Evolutionary conservation across 768 basidiomycete genomes (phyloP), one percentile per base, ranked within the genome.

Genomic region (Coprinellus micaceus): DNA sequence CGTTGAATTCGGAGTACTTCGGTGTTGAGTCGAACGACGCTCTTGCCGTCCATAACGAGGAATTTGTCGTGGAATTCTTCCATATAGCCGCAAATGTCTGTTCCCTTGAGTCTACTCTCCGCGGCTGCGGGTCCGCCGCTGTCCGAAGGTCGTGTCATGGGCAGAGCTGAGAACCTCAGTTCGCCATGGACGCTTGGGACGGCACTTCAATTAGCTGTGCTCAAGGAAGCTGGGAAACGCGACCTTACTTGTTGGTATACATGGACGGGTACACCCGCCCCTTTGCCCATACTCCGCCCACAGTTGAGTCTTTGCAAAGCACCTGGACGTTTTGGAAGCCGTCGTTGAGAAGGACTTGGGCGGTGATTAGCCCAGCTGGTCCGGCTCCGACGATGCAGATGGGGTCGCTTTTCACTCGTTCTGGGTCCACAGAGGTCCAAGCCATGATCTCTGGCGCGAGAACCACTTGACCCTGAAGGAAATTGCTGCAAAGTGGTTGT

Each of bases 251-350:
- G 69, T 88, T 88, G 17, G 84, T 73, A 1, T 69, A 64, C 4
- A 87, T 66, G 3, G 79, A 80, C 1, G 82, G 78, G 66, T 86
- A 86, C 0, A 85, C 69, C 3, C 82, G 72, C 13, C 77, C 74
- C n/a, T 64, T 69, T 4, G 77, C 72, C 86, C 85, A 86, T 1
- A 82, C 79, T 1, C 86, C 86, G 22, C 86, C 85, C 1, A 75
- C 72, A 2, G 77, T 72, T 21, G 64, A 68, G 64, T 87, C 85
- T 19, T 79, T 72, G 21, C 84, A 80, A 28, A 87, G 65, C 9
- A 88, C 61, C 36, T 80, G 76, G 1, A 88, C 77, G 39, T 78
- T 61, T 4, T 66, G 68, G 64, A 86, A 86, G 0, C 84, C 84
- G 52, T 87, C 86, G 37, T 74, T 71, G 17, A 80, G 62, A 4